Base-by-base conservation (phyloP, 441 rosid species). In the Mallotus japonicus region DNA sequence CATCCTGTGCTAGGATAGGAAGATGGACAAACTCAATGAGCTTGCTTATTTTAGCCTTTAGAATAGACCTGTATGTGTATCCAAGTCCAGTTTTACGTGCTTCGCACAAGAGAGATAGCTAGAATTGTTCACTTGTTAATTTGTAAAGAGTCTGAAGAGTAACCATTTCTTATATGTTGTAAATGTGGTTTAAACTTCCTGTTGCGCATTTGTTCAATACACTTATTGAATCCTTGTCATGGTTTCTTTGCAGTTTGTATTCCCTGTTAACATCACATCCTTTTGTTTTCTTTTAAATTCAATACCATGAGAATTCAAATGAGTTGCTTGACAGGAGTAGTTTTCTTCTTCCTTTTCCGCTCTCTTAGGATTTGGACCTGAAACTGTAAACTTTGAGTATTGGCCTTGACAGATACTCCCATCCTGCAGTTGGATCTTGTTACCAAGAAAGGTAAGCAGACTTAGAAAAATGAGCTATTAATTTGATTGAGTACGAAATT, bases 91-190 rank as follows among this genome's bases (percentile, higher is more conserved):
- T 66, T 74, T 17, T 71, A 71, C 69, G 78, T 65, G 69, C 59
- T 64, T 44, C 50, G 50, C 68, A 67, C 72, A 65, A 28, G 67
- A 28, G 67, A 74, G 60, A 56, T 76, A 68, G 83, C 73, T 76
- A 71, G 79, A 71, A 64, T 73, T 69, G 75, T 63, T 61, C 67
- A 28, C 61, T 42, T 77, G 75, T 76, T 80, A 70, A 63, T 74
- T 46, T 80, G 85, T 81, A 79, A 73, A 80, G 82, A 49, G 79
- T 71, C 70, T 60, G 15, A 63, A 79, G 59, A 7, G 70, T 15
- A 28, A 28, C 16, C 14, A 17, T 63, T n/a, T 44, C 28, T 16
- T 55, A 40, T 44, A 24, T 80, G 40, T 28, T 86, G 87, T 86
- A 86, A 77, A 82, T 80, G 73, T 72, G 57, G 61, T 65, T 73